Base-by-base conservation (phyloP, 2,329 filamentous ascomycete species). In the Leptodontidium sp. region DNA sequence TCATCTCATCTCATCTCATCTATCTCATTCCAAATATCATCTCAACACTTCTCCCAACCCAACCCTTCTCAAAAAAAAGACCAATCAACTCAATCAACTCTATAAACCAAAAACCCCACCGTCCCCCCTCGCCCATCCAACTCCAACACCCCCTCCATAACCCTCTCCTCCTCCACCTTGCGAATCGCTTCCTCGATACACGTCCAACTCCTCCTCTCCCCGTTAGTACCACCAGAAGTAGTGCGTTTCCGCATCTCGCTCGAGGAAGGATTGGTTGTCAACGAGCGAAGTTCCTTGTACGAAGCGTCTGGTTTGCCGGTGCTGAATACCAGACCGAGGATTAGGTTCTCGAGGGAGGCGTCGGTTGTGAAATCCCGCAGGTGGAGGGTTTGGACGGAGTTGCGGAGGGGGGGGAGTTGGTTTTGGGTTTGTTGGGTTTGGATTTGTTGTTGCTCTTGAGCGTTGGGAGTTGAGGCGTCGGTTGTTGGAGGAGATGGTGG, bases 71-170 rank as follows among this genome's bases (percentile, higher is more conserved):
- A 4, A 50, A 21, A 12, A 12, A 21, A 9, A 21, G 17, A 32
- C 21, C 40, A 21, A 35, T 29, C 5, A 62, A 35, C 21, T 75
- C 65, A 76, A 71, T 76, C 74, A 40, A 72, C 68, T 26, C 72
- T 67, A 65, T 74, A 76, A 26, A 77, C 66, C 70, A 77, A 68
- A 66, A 75, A 76, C 21, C 69, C 70, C 7, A 73, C 63, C 59
- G 61, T 73, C 17, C 71, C 71, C n/a, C 71, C 71, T n/a, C 64
- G 68, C 1, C 65, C 61, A 55, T 70, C 67, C 29, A 72, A 55
- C 14, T 71, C 70, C 61, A 75, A 58, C 17, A 67, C 70, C 0
- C 75, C 75, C 63, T 77, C 74, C 68, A 72, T 68, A 49, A 68
- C 47, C 26, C 65, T 69, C 45, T n/a, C 64, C 17, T 43, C 62